Base-by-base conservation (phyloP, 2,329 filamentous ascomycete genomes). In the Graphilbum sp. region DNA sequence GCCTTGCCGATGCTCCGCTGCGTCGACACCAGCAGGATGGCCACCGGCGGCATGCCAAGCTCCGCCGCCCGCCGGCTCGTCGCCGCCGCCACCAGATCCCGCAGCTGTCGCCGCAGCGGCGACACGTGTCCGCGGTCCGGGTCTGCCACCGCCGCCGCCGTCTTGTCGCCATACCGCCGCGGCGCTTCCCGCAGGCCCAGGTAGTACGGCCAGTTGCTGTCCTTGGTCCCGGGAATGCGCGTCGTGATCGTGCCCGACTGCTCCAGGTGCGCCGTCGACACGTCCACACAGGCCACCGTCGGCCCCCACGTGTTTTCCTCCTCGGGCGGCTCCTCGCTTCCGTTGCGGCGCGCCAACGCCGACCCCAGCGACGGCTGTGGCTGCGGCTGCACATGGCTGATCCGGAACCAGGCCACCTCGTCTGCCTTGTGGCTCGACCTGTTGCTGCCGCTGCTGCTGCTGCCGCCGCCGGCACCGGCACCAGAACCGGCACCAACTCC, bases 1-100 rank as follows among this genome's bases (percentile, higher is more conserved):
- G 82, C 68, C 55, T 98, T 98, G 36, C 90, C 90, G 47, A 96
- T 93, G 43, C 84, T 83, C 33, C 90, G 75, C 56, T 98, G 90
- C 2, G 85, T 92, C 2, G 90, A 96, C 2, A 83, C 82, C 7
- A 98, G 63, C 3, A 98, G 67, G 27, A 98, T 79, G 2, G 87
- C 85, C 15, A 95, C 69, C 0, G 90, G 84, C 3, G 88, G 86
- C 60, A 96, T 78, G 32, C 81, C 79, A 3, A 96, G 64, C 50
- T 88, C 82, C 33, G 94, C 77, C 2, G 90, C 88, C 40, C 86
- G 72, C 40, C 80, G 75, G 50, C 86, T 95, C 1, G 86, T 94
- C 2, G 88, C 84, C 3, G 88, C 87, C 10, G 84, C 77, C 45
- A 96, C 76, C 9, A 98, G 61, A 49, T 95, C 85, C 32, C 86